Evolutionary conservation across 2,329 filamentous ascomycete species (phyloP), one percentile per base, ranked within the genome.

Genomic region (Fonsecaea monophora): DNA sequence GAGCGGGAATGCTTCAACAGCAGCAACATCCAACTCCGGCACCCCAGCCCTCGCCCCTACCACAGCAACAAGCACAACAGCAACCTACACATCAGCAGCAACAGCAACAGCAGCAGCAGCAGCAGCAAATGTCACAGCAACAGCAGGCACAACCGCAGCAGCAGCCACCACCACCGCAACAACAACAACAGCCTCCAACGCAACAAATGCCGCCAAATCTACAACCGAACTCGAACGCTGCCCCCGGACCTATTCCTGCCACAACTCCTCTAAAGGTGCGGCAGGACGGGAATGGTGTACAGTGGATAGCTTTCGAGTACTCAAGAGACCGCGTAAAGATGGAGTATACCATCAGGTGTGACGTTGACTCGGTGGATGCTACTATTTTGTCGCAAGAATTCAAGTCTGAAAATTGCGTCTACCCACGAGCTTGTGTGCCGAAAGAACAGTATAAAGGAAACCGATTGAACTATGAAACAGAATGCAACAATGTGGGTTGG

Each of bases 401-500:
- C 86, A 98, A 97, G 84, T 92, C 92, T 8, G 94, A 97, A 78
- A 99, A 99, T 81, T 98, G 95, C 77, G 95, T 99, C 13, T 99
- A 98, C 77, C 95, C 95, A 2, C 88, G 95, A 67, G 95, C 95
- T 3, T 97, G 94, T 83, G 96, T 93, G 79, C 87, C 89, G 72
- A 98, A 98, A 80, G 94, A 98, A 66, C 91, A 96, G 77, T 99
- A 99, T 83, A 90, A 94, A 67, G 95, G 95, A 68, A 99, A 99
- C 78, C 90, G 95, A 15, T 82, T 97, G 72, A 91, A 95, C 73
- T 99, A 99, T 79, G 95, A 99, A 83, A 97, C 92, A 15, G 95
- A 99, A 81, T 99, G 95, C 85, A 99, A 99, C 81, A 92, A 93
- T 0, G 95, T 99, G n/a, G 95, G 95, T n/a, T 99, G 95, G 95